phyloP scores from a whole-genome alignment of 2,329 filamentous ascomycete genomes.

The Pyricularia grisea region DNA sequence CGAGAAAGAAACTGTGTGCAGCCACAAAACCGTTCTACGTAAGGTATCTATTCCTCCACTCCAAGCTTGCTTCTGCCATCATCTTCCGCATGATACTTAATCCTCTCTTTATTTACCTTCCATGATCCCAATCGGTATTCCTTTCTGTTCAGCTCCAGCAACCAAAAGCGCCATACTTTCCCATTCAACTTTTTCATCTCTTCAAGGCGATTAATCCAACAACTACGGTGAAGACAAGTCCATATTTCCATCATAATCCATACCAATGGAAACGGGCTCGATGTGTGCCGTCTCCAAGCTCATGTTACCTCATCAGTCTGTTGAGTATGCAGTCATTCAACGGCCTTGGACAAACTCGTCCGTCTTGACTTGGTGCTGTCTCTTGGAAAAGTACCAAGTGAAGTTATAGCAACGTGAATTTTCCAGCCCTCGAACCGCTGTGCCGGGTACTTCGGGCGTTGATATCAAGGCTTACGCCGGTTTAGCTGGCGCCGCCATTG shows the following conservation, averaged over 20 bases:
- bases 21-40: neutral
- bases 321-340: neutral
- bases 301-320: neutral
- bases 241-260: neutral
- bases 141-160: neutral
- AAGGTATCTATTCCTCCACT: neutral
- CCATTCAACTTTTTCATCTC: neutral
- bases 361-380: neutral
- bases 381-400: neutral
- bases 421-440: neutral
- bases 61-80: neutral
- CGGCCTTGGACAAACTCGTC: neutral
- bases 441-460: neutral
- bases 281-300: neutral
- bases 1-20: neutral
- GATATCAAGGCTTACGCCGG: neutral
- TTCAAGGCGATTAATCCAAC: neutral
- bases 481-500: slow-evolving; percentile 11
- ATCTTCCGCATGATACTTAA: neutral
- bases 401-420: neutral
- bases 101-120: neutral
- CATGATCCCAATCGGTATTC: neutral
- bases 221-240: neutral
- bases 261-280: neutral
- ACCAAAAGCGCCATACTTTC: neutral